Evolutionary conservation across 768 basidiomycete genomes (phyloP).

Genomic region (Tulasnella sp.): DNA sequence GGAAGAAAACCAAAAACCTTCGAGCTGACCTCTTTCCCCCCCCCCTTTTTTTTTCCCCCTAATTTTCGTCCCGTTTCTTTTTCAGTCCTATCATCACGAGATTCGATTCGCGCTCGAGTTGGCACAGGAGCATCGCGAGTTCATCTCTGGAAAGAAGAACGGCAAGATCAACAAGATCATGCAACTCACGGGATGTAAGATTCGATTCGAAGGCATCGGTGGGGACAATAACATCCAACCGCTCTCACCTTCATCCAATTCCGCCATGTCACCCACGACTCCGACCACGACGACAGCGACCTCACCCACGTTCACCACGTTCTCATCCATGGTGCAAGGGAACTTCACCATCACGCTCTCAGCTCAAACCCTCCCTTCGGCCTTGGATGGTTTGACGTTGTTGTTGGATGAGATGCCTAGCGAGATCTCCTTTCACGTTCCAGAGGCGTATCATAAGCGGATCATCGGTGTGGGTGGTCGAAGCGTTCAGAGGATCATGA

Average conservation of each 20-base stretch:
- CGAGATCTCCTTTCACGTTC: slow-evolving; percentile 97
- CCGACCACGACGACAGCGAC: slow-evolving; percentile 59
- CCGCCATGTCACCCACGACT: slow-evolving; percentile 50
- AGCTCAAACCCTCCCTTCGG: slow-evolving; percentile 23
- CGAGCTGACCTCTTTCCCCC: too few relatives aligned
- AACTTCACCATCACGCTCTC: slow-evolving; percentile 13
- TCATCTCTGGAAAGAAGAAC: slow-evolving; percentile 98
- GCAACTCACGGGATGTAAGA: slow-evolving; percentile 93
- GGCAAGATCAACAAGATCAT: slow-evolving; percentile 99
- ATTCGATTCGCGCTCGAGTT: slow-evolving; percentile 97
- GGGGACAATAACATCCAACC: neutral
- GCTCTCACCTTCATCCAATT: neutral
- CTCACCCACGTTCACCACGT: neutral
- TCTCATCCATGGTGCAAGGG: too few relatives aligned
- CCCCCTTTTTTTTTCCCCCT: slow-evolving; percentile 2
- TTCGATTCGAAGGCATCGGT: slow-evolving; percentile 68
- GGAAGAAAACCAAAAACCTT: neutral
- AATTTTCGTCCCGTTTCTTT: slow-evolving; percentile 7
- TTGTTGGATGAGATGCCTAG: slow-evolving; percentile 97
- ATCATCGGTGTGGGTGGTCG: slow-evolving; percentile 97
- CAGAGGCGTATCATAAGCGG: slow-evolving; percentile 95
- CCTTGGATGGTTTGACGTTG: slow-evolving; percentile 76
- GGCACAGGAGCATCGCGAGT: slow-evolving; percentile 94
- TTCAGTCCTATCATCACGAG: slow-evolving; percentile 86
- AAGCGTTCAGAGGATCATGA: slow-evolving; percentile 99